phyloP scores from a whole-genome alignment of 768 basidiomycete species.

The Rhizopogon salebrosus region DNA sequence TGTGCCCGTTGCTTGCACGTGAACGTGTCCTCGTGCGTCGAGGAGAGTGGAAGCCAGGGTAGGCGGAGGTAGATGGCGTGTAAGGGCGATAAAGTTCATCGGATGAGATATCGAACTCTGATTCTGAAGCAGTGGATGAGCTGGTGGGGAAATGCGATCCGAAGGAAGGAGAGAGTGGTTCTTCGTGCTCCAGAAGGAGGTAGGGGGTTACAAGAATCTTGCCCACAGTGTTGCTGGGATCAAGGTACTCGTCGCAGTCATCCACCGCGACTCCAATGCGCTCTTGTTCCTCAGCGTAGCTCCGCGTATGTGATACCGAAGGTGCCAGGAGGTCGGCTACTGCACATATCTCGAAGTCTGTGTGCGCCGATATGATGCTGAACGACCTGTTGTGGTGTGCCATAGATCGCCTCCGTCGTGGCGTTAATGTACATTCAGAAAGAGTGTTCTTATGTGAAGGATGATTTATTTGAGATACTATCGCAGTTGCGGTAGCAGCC shows the following conservation, averaged over 20 bases:
- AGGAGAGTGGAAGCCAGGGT: slow-evolving; percentile 28
- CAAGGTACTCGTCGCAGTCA: slow-evolving; percentile 26
- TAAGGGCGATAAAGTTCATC: slow-evolving; percentile 23
- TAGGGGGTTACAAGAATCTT: slow-evolving; percentile 11
- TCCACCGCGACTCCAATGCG: slow-evolving; percentile 17
- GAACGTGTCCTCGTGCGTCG: slow-evolving; percentile 24
- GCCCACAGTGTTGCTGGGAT: slow-evolving; percentile 13
- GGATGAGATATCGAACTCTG: slow-evolving; percentile 27
- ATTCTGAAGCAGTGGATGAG: slow-evolving; percentile 24
- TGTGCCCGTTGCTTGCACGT: slow-evolving; percentile 19
- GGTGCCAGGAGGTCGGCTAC: slow-evolving; percentile 44
- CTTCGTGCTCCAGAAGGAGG: slow-evolving; percentile 28
- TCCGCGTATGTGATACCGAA: slow-evolving; percentile 18
- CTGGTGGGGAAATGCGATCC: slow-evolving; percentile 11
- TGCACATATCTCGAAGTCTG: slow-evolving; percentile 47
- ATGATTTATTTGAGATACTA: slow-evolving; percentile 11
- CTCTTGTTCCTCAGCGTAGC: slow-evolving; percentile 23
- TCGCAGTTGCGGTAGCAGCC: slow-evolving; percentile 3
- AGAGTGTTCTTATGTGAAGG: slow-evolving; percentile 18
- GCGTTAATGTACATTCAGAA: slow-evolving; percentile 22
- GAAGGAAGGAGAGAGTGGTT: slow-evolving; percentile 23
- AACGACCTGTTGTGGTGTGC: slow-evolving; percentile 26
- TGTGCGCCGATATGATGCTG: slow-evolving; percentile 42
- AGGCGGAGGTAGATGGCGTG: slow-evolving; percentile 13
- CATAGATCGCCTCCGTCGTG: slow-evolving; percentile 14